Conservation (phyloP, 75 land plant genomes). For the Adiantum capillusveneris region DNA sequence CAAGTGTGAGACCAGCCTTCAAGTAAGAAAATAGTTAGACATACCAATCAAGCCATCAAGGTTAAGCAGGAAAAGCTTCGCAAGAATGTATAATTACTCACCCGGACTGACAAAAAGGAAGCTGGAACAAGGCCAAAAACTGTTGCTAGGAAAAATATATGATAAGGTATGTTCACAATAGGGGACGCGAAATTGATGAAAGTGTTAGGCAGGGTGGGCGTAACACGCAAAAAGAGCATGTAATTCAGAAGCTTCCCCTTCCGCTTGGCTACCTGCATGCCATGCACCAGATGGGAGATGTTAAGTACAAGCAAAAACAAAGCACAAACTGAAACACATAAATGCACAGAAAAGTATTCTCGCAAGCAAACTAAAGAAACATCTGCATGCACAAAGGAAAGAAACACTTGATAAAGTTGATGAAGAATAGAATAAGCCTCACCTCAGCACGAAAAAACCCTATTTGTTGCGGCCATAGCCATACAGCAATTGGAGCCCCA, state of each 20-base stretch:
- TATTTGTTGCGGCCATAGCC: slow-evolving; percentile 81
- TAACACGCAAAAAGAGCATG: slow-evolving; percentile 89
- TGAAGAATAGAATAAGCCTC: background rate
- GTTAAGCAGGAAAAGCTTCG: background rate
- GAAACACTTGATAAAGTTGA: background rate
- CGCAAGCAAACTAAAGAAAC: too few relatives aligned
- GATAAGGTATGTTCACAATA: slow-evolving; percentile 87
- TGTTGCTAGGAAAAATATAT: slow-evolving; percentile 78
- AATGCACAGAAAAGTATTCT: too few relatives aligned
- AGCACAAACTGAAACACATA: too few relatives aligned
- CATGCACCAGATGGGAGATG: too few relatives aligned
- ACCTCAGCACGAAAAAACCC: slow-evolving; percentile 79
- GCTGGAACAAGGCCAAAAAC: slow-evolving; percentile 83
- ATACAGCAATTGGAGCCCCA: slow-evolving; percentile 58
- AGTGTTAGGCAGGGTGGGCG: slow-evolving; percentile 88
- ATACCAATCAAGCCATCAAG: slow-evolving; percentile 2
- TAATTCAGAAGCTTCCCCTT: slow-evolving; percentile 65
- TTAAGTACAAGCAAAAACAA: background rate
- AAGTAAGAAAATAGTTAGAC: slow-evolving; percentile 5
- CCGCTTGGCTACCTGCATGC: slow-evolving; percentile 73
- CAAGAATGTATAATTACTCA: slow-evolving; percentile 15
- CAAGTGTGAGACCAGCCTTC: slow-evolving; percentile 80
- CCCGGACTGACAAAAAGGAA: slow-evolving; percentile 80
- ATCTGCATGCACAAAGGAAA: background rate
- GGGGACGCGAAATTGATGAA: slow-evolving; percentile 93